Evolutionary conservation across 2,329 filamentous ascomycete species (phyloP).

Genomic region (Colletotrichum orbiculare): DNA sequence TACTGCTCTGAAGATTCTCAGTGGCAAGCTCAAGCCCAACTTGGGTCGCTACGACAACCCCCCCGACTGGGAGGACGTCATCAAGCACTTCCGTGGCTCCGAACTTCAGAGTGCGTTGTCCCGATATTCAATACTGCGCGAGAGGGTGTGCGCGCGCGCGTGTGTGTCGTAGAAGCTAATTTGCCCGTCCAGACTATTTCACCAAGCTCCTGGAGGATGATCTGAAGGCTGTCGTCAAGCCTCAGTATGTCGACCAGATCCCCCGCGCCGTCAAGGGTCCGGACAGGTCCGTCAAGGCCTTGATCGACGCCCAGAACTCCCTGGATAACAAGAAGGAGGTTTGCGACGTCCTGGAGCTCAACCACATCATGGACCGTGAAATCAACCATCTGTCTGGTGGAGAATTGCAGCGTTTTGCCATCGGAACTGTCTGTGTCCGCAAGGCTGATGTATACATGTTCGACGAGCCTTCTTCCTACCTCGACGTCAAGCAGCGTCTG

Average conservation of each 20-base stretch:
- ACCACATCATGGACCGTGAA: slow-evolving; percentile 91
- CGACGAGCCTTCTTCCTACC: slow-evolving; percentile 97
- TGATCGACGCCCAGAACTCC: slow-evolving; percentile 81
- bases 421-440: slow-evolving; percentile 94
- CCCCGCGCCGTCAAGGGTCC: slow-evolving; percentile 88
- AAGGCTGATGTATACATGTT: slow-evolving; percentile 99
- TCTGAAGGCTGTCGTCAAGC: slow-evolving; percentile 97
- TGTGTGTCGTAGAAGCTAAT: not conserved
- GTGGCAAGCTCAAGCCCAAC: slow-evolving; percentile 98
- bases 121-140: not conserved
- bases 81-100: slow-evolving; percentile 97
- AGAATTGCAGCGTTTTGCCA: slow-evolving; percentile 97
- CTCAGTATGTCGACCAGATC: slow-evolving; percentile 99
- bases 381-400: slow-evolving; percentile 92
- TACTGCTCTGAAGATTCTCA: slow-evolving; percentile 98
- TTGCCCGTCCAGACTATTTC: slow-evolving; percentile 78
- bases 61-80: slow-evolving; percentile 98
- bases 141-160: no score
- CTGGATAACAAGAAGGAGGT: slow-evolving; percentile 86
- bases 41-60: slow-evolving; percentile 94
- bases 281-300: slow-evolving; percentile 80
- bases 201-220: slow-evolving; percentile 98
- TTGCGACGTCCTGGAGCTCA: slow-evolving; percentile 84
- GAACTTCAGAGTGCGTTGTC: slow-evolving; percentile 86
- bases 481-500: slow-evolving; percentile 99